Base-by-base conservation (phyloP, 192 early-diverging fungal species). In the Bifiguratus adelaidae region DNA sequence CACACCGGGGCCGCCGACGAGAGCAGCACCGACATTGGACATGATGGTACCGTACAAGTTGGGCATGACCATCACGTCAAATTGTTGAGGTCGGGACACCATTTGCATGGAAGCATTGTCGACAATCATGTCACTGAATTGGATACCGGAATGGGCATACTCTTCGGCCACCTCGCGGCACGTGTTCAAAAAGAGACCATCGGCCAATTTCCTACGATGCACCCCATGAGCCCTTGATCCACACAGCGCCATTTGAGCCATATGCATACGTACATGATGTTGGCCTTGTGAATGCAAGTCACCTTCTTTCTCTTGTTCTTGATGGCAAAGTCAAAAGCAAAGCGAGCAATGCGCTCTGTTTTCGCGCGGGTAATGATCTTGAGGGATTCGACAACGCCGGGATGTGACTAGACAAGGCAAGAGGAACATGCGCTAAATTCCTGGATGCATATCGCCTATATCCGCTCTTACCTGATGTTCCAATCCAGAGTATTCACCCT, bases 41-140 rank as follows among this genome's bases (percentile, higher is more conserved):
- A 97, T 83, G 62, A 99, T 99, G 83, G 91, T 97, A 56, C 95
- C 95, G 73, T 99, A 99, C 66, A 99, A 81, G 80, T 99, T 99
- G 50, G 92, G 92, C 84, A 91, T 94, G 50, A 99, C 92, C 76
- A 99, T 91, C 36, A 99, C 95, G 63, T 99, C 95, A 48, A 99
- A 99, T 71, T 99, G 95, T 65, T 85, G 82, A 44, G 95, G 95
- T 67, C 77, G 85, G 58, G 89, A 87, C 35, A 95, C 92, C n/a
- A 99, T 78, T 78, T 99, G 95, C 95, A 99, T 99, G 44, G 95
- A 88, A 38, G 92, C 90, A 77, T 99, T 99, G 70, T 99, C 95
- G 55, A 99, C 95, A 71, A 99, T 99, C 95, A 99, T 95, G 73
- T 96, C 93, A 53, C 92, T 80, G 66, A 89, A 88, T 79, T 91